Evolutionary conservation across 768 basidiomycete genomes (phyloP).

Genomic region (Suillus americanus): DNA sequence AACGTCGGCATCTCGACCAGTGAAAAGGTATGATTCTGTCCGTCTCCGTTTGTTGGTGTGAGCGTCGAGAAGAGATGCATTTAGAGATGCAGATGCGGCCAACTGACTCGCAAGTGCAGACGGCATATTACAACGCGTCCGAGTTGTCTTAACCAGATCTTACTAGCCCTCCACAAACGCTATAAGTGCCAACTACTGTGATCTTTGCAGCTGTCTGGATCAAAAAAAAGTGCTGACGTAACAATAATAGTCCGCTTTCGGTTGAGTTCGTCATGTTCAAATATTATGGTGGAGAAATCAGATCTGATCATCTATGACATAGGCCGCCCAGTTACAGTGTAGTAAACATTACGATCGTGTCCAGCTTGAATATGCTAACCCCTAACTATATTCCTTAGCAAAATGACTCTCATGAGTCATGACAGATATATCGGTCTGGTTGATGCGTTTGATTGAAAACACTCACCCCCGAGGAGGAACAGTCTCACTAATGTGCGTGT

Average conservation of each 20-base stretch:
- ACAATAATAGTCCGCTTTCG: background rate
- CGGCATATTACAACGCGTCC: constrained; percentile 36
- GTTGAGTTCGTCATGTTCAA: too few species aligned
- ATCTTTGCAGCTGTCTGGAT: background rate
- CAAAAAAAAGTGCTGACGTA: background rate
- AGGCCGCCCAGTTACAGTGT: too few species aligned
- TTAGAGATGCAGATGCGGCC: constrained; percentile 74
- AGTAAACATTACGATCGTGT: too few species aligned
- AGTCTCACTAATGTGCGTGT: background rate
- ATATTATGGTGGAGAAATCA: too few species aligned
- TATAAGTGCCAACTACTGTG: background rate
- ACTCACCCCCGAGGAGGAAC: background rate
- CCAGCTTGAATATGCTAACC: too few species aligned
- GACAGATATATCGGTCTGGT: background rate
- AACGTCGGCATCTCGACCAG: constrained; percentile 73
- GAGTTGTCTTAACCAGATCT: background rate
- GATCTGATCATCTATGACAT: too few species aligned
- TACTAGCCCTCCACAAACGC: background rate
- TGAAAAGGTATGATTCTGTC: constrained; percentile 85
- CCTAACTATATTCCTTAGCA: too few species aligned
- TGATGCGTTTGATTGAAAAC: background rate
- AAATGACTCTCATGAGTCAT: too few species aligned
- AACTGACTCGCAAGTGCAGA: constrained; percentile 84
- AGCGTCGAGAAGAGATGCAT: constrained; percentile 69
- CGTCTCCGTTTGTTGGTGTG: constrained; percentile 57